Evolutionary conservation across 257 asterid species (phyloP), one percentile per base, ranked within the genome.

Genomic region (Datura wrightii): DNA sequence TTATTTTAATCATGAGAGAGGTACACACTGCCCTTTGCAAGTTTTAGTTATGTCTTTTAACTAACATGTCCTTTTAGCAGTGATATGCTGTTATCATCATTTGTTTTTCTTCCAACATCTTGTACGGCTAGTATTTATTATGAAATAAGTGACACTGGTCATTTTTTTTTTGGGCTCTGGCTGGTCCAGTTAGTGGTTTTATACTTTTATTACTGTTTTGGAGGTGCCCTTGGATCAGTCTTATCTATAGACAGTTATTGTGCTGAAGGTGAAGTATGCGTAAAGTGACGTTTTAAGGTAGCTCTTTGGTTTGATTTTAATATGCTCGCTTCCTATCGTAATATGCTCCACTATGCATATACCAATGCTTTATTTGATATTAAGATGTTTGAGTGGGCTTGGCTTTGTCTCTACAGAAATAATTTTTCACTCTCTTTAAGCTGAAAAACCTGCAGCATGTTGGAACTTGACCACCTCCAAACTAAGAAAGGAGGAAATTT

Each of bases 1-100:
- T 96, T 86, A 96, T 96, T 87, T 90, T 94, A 85, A 96, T 96
- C 79, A 90, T 94, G 97, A 90, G 90, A 86, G 99, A 94, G 98
- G 99, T 94, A 93, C 60, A 50, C 69, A 48, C 14, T 65, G 52
- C 79, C 82, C 82, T 63, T 53, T 70, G 34, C 48, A 79, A 46
- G 76, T 79, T 44, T 19, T 76, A 65, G 41, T 84, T 14, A 66
- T 16, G 56, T 34, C 58, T 52, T 18, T 78, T 31, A 37, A 65
- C 72, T 36, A 14, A 55, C 56, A 78, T 63, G 18, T 39, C 62
- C 48, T 36, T 78, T 78, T 52, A 78, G 46, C 16, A 52, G 16
- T 52, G 52, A 78, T 52, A 50, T 50, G 48, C 31, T 50, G 82
- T 53, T 78, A 78, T 52, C 48, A 31, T 36, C 44, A 52, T 31